Evolutionary conservation across 2,329 filamentous ascomycete species (phyloP), one percentile per base, ranked within the genome.

Genomic region (Tolypocladium ophioglossoides): DNA sequence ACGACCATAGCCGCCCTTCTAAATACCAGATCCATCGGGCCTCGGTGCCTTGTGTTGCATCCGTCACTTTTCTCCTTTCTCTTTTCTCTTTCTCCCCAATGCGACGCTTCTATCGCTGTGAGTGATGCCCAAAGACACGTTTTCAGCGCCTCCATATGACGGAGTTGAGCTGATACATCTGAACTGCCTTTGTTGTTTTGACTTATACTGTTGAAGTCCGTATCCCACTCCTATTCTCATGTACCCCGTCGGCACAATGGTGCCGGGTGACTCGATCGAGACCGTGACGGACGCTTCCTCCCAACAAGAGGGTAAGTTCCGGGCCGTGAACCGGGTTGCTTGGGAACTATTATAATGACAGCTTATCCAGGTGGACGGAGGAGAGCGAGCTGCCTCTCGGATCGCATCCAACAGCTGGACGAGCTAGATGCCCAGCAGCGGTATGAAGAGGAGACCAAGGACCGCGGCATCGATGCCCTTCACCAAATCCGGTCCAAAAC

Each of bases 391-490:
- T 61, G 61, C 41, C 52, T 57, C 30, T 54, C 60, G 38, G 62
- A 66, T 44, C 56, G 57, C 34, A 63, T 66, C 50, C 54, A 62
- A 30, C 61, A 55, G 27, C 49, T 67, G 10, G 63, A 74, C 44
- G 67, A 72, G n/a, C 63, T 67, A 53, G 74, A 78, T 58, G 72
- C 72, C 14, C 64, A 66, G 44, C 59, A 62, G 20, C 66, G 69
- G 22, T 76, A 76, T 57, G 66, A 70, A 44, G 67, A 72, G 34
- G 75, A 78, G 59, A 61, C 67, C 18, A 69, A 66, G 34, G 72
- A 74, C 47, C 54, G 68, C 54, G 60, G 66, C 51, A 55, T 70
- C 52, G 64, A 65, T 14, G 60, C 66, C 50, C 57, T 72, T 56
- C 61, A 70, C 53, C 59, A 68, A 55, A 68, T 70, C 35, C 65